Conservation (phyloP, 129 eudicot genomes). For the Heracleum sosnowskyi region DNA sequence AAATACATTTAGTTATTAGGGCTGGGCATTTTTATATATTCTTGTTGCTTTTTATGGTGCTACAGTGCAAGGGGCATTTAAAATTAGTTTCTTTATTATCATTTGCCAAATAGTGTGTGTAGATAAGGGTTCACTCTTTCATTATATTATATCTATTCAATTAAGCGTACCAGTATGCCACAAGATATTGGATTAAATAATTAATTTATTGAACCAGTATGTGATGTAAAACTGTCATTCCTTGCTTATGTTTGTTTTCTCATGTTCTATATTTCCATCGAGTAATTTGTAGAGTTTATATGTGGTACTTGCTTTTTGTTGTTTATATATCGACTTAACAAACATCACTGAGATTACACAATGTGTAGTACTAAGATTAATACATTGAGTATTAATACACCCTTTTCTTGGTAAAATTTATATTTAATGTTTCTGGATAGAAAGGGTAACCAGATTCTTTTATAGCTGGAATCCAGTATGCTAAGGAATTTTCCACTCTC, state of each 20-base stretch:
- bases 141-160: background rate
- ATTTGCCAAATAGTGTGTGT: background rate
- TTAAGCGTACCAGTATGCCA: background rate
- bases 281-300: background rate
- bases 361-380: background rate
- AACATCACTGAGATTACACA: background rate
- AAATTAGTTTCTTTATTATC: background rate
- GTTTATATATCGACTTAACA: background rate
- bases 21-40: background rate
- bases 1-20: background rate
- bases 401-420: background rate
- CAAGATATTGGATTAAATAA: background rate
- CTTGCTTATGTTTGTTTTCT: background rate
- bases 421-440: background rate
- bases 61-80: background rate
- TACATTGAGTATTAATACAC: too few species aligned
- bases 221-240: background rate
- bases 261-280: background rate
- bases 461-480: background rate
- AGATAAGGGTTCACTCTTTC: too few species aligned
- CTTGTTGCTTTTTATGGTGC: constrained; percentile 9
- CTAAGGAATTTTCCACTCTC: too few species aligned
- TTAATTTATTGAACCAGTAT: background rate
- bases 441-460: background rate
- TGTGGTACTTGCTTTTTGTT: background rate